Percentiles rank a stretch among this genome's conserved stretches.
Conservation (phyloP, 2,329 filamentous ascomycete genomes). For the Neopestalotiopsis sp. region DNA sequence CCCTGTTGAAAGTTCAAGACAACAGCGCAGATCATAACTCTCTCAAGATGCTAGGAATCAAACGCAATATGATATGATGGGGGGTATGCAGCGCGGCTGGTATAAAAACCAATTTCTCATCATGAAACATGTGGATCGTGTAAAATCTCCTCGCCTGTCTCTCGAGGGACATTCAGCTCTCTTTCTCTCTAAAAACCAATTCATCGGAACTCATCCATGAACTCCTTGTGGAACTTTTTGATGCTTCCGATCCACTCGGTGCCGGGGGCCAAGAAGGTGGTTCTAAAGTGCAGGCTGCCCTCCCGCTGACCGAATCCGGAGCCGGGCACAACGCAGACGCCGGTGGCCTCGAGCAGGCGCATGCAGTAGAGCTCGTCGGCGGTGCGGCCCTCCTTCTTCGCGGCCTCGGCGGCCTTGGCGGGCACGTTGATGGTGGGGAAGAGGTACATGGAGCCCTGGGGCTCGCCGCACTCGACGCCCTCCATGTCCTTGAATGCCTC, state of each 20-base stretch:
- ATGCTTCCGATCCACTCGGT: conserved; percentile 93
- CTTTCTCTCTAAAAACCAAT: neutral
- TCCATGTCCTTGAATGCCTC: conserved; percentile 94
- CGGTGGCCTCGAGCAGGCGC: conserved; percentile 88
- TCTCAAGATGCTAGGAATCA: neutral
- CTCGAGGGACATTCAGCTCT: too few relatives aligned
- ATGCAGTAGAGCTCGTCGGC: conserved; percentile 96
- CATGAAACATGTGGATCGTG: neutral
- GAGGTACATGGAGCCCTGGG: conserved; percentile 97
- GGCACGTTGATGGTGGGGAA: conserved; percentile 92
- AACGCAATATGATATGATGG: neutral
- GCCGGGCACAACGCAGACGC: conserved; percentile 92
- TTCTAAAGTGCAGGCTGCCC: conserved; percentile 90
- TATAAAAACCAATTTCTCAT: neutral
- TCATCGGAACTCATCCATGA: conserved; percentile 80
- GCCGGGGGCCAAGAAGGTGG: conserved; percentile 94
- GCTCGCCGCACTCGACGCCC: conserved; percentile 87
- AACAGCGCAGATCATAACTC: neutral
- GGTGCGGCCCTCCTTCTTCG: conserved; percentile 72
- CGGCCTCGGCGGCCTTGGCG: conserved; percentile 76
- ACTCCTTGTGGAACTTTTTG: conserved; percentile 87
- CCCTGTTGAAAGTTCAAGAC: neutral
- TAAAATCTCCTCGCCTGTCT: too few relatives aligned
- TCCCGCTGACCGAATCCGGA: conserved; percentile 94
- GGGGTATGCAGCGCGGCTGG: neutral